Evolutionary conservation across 441 rosid species (phyloP).

Genomic region (Eutrema salsugineum): DNA sequence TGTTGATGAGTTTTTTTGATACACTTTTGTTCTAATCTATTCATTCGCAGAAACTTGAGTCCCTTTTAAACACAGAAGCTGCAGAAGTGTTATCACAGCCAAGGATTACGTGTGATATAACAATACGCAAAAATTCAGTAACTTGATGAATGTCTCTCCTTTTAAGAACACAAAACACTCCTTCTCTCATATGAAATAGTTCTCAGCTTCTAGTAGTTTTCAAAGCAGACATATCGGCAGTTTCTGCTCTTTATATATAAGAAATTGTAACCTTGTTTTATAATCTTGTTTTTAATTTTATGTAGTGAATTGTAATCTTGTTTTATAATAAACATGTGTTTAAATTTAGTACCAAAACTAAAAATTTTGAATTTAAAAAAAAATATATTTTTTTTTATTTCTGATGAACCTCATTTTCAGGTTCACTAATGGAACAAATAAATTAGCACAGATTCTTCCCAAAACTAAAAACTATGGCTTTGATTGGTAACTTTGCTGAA

Average conservation of each 20-base stretch:
- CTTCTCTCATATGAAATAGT: not conserved
- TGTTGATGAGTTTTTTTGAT: slow-evolving; percentile 5
- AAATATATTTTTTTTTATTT: no score
- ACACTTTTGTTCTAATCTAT: not conserved
- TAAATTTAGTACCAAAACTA: no score
- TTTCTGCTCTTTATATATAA: slow-evolving; percentile 6
- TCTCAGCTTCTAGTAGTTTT: not conserved
- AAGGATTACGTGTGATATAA: not conserved
- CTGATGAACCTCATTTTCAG: no score
- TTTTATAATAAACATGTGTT: no score
- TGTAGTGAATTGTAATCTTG: no score
- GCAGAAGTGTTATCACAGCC: not conserved
- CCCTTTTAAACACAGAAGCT: not conserved
- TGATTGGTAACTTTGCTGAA: no score
- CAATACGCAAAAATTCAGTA: not conserved
- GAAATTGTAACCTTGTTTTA: no score
- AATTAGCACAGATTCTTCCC: no score
- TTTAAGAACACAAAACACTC: not conserved
- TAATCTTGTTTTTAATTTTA: no score
- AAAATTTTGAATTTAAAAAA: no score
- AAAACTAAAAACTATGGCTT: no score
- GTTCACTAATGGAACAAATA: no score
- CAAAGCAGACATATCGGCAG: not conserved
- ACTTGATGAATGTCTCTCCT: not conserved
- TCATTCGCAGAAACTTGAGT: slow-evolving; percentile 6